A percentile compares a stretch with the other conserved stretches of the same genome.
Conservation (phyloP, 1,284 basidiomycete genomes). For the Leucoagaricus sp. region DNA sequence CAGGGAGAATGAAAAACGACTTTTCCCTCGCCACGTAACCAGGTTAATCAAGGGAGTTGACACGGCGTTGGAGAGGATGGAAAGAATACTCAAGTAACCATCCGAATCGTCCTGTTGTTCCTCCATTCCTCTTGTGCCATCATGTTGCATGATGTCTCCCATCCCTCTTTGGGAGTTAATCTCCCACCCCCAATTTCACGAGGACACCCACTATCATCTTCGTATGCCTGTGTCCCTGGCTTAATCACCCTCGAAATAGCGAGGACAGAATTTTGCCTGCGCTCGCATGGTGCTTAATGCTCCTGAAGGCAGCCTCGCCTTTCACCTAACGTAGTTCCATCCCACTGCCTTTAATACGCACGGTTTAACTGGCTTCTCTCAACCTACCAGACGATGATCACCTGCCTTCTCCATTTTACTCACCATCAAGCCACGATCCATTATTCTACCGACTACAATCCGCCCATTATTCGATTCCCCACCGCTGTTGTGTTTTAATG, state of each 20-base stretch:
- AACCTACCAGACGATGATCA: conserved; percentile 2
- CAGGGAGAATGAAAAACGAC: conserved; percentile 21
- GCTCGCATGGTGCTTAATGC: not conserved
- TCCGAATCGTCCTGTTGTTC: conserved; percentile 1
- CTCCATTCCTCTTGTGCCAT: not conserved
- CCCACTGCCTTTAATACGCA: not conserved
- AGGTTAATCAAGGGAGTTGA: conserved; percentile 62
- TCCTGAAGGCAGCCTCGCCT: not conserved
- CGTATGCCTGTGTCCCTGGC: not conserved
- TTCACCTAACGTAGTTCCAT: not conserved
- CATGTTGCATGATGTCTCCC: not conserved
- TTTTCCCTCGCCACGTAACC: conserved; percentile 54
- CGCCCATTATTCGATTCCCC: not conserved
- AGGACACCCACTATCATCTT: not conserved
- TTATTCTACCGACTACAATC: not conserved
- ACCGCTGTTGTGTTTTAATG: not conserved
- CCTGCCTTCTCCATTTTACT: not conserved
- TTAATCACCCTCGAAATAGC: not conserved
- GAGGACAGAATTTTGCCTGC: too few species aligned
- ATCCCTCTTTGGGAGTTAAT: conserved; percentile 1
- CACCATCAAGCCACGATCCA: not conserved
- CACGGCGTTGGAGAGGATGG: conserved; percentile 63
- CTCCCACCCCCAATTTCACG: not conserved
- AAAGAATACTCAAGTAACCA: conserved; percentile 49
- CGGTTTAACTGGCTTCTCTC: not conserved